Base-by-base conservation (phyloP, 257 asterid genomes). In the Penstemon newberryi region DNA sequence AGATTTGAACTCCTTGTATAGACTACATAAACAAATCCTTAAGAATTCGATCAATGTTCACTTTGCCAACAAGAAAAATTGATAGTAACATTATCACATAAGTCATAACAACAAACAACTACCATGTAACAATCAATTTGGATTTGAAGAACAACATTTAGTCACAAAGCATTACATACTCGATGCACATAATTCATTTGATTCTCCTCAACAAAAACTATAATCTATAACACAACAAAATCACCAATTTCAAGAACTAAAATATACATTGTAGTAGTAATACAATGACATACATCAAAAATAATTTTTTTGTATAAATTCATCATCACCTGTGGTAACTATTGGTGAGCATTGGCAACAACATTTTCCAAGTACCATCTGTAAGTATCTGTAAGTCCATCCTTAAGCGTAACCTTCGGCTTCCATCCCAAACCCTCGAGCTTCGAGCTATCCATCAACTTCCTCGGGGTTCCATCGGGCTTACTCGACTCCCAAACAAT, bases 391-490 rank as follows among this genome's bases (percentile, higher is more conserved):
- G 25, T 76, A 60, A 88, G 92, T 38, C 96, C 97, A 64, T 86
- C 94, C 66, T 79, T 80, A 4, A 92, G 91, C 18, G 91, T 80
- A 61, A 91, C 76, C 83, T 87, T 89, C 0, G 97, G 87, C 59
- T 75, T 75, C 99, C 97, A 90, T 13, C 99, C 99, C 85, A 90
- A 72, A 13, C 74, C 80, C n/a, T 73, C 85, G 41, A 94, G 86
- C 76, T 79, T 90, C 1, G 97, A 85, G 75, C 86, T 89, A 75
- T 94, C 97, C 97, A 94, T 90, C 64, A 94, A 92, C 87, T 94
- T 91, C 81, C 97, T 86, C 1, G 97, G 97, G 1, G 96, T 94
- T 41, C 99, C 99, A 73, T 91, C 97, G 0, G 96, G 97, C 85
- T 89, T 94, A 25, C 75, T 82, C 38, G 83, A 76, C 78, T 93